phyloP scores from a whole-genome alignment of 805 yeast genomes.

The Cyberlindnera mycetangii region DNA sequence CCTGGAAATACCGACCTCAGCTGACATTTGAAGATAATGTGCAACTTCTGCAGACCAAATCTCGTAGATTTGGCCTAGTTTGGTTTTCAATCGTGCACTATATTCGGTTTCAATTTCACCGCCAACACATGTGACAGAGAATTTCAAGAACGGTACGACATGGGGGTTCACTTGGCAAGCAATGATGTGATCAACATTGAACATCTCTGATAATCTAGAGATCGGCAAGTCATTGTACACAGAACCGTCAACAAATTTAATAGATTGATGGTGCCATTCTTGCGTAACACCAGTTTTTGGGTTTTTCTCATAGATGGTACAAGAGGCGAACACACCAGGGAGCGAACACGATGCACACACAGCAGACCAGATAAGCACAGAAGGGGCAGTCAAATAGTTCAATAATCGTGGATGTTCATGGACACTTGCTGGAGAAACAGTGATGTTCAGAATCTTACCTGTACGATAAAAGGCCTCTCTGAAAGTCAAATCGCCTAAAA shows the following conservation, averaged over 20 bases:
- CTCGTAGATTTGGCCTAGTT: constrained; percentile 52
- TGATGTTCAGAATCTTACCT: constrained; percentile 87
- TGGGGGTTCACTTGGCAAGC: constrained; percentile 98
- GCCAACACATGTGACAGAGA: constrained; percentile 65
- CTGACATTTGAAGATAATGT: constrained; percentile 69
- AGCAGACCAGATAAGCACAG: constrained; percentile 82
- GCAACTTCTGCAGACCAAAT: constrained; percentile 66
- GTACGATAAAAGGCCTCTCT: constrained; percentile 93
- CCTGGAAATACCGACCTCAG: constrained; percentile 74
- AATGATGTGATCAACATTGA: constrained; percentile 93
- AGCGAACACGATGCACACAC: constrained; percentile 93
- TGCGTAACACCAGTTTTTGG: constrained; percentile 65
- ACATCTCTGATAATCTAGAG: constrained; percentile 89
- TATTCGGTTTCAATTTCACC: constrained; percentile 64
- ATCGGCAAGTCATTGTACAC: constrained; percentile 94
- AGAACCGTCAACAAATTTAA: constrained; percentile 92
- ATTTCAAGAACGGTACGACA: constrained; percentile 79
- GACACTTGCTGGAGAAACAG: constrained; percentile 87
- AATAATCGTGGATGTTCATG: constrained; percentile 89
- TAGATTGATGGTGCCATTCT: constrained; percentile 78
- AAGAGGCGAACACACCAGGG: constrained; percentile 88
- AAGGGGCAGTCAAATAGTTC: constrained; percentile 76
- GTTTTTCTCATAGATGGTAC: constrained; percentile 80
- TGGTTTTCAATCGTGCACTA: constrained; percentile 50
- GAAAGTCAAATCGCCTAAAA: constrained; percentile 88